phyloP scores from a whole-genome alignment of 2,329 filamentous ascomycete species.

The Claviceps sp. region DNA sequence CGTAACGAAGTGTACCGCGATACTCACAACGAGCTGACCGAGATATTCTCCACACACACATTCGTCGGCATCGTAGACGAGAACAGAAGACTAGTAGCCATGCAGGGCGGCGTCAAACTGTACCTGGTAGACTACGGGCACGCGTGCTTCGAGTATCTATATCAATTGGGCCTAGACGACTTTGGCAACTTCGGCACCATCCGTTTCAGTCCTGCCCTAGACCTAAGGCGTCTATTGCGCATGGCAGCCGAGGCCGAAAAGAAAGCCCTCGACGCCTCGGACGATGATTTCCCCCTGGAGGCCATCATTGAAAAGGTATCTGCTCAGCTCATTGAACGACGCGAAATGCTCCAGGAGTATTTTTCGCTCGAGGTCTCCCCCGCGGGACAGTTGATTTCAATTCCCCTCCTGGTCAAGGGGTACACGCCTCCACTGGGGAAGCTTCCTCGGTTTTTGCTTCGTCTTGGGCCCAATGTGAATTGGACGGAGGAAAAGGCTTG shows the following conservation, averaged over 20 bases:
- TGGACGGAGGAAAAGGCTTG: constrained; percentile 79
- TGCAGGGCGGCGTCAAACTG: constrained; percentile 84
- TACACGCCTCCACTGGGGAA: constrained; percentile 81
- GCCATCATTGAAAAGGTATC: constrained; percentile 53
- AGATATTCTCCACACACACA: constrained; percentile 75
- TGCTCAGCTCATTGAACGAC: constrained; percentile 55
- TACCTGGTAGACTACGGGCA: constrained; percentile 90
- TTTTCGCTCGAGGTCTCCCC: constrained; percentile 75
- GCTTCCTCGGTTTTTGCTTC: constrained; percentile 74
- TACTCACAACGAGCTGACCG: constrained; percentile 75
- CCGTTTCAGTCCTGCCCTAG: constrained; percentile 62
- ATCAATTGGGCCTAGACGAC: constrained; percentile 86
- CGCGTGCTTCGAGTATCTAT: constrained; percentile 79
- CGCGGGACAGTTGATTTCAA: constrained; percentile 59
- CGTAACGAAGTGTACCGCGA: constrained; percentile 66
- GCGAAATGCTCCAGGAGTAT: constrained; percentile 85
- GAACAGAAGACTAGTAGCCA: constrained; percentile 71
- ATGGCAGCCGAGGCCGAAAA: constrained; percentile 64
- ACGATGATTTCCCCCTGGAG: constrained; percentile 50
- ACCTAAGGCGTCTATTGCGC: constrained; percentile 54
- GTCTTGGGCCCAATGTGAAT: constrained; percentile 75
- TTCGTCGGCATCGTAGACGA: constrained; percentile 92
- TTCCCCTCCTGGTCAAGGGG: constrained; percentile 78
- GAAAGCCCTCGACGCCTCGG: constrained; percentile 23
- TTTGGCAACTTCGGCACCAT: constrained; percentile 91